Evolutionary conservation across 2,329 filamentous ascomycete species (phyloP).

Genomic region (Paradendryphiella salina): DNA sequence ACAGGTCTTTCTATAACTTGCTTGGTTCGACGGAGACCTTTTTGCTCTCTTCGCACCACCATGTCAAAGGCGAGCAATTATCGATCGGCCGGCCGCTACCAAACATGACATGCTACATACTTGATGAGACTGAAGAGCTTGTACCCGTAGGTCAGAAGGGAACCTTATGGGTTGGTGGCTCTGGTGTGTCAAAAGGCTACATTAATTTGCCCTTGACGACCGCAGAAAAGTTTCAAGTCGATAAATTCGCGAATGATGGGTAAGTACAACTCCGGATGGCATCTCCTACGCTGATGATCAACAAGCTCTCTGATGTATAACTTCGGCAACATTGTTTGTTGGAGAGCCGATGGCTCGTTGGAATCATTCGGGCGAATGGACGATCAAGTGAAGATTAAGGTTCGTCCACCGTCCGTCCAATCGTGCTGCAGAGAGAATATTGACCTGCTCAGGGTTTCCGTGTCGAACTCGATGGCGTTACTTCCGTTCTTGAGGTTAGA

Average conservation of each 20-base stretch:
- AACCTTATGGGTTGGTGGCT: conserved; percentile 61
- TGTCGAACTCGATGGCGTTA: conserved; percentile 63
- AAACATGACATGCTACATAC: conserved; percentile 61
- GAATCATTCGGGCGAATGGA: conserved; percentile 62
- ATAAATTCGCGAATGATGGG: conserved; percentile 59
- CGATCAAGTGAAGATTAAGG: conserved; percentile 65
- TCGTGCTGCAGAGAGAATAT: not conserved
- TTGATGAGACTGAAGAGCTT: conserved; percentile 54
- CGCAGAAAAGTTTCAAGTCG: conserved; percentile 53
- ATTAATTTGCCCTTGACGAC: conserved; percentile 59
- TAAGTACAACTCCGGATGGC: conserved; percentile 28
- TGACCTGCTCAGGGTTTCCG: conserved; percentile 57
- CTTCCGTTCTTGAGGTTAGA: conserved; percentile 38
- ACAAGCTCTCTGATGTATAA: conserved; percentile 58
- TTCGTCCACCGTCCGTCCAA: not conserved
- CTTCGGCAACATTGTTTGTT: conserved; percentile 62
- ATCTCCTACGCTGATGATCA: not conserved
- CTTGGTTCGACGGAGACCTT: conserved; percentile 65
- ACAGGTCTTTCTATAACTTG: conserved; percentile 53
- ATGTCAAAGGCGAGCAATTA: conserved; percentile 52
- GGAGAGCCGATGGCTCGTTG: conserved; percentile 58
- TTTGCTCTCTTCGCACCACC: conserved; percentile 60
- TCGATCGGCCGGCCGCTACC: conserved; percentile 61
- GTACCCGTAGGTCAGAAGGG: conserved; percentile 56
- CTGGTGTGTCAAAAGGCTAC: conserved; percentile 60